Evolutionary conservation across 2,329 filamentous ascomycete genomes (phyloP).

Genomic region (Claviceps maximensis): DNA sequence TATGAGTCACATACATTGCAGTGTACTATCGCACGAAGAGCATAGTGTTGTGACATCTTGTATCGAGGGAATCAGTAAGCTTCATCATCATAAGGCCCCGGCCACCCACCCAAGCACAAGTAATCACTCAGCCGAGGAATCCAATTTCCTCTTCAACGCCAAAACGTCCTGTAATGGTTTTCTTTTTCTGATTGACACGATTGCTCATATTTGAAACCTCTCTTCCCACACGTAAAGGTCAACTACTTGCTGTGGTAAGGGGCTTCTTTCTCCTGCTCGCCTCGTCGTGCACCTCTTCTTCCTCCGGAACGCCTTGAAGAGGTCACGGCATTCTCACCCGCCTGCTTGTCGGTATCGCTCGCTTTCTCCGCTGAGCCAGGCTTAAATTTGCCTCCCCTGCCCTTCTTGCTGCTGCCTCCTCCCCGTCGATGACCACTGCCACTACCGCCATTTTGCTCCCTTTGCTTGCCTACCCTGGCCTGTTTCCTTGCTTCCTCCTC

Average conservation of each 20-base stretch:
- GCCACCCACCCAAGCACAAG: not conserved
- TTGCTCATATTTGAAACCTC: not conserved
- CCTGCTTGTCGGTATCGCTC: conserved; percentile 7
- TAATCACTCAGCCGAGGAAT: not conserved
- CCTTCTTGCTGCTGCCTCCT: conserved; percentile 11
- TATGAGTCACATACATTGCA: too few relatives aligned
- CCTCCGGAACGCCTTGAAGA: not conserved
- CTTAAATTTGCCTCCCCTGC: conserved; percentile 18
- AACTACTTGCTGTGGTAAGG: not conserved
- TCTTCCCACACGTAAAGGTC: too few relatives aligned
- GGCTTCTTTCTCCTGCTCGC: conserved; percentile 1
- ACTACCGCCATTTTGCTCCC: conserved; percentile 8
- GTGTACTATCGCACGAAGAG: too few relatives aligned
- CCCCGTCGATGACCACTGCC: conserved; percentile 16
- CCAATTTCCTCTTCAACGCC: too few relatives aligned
- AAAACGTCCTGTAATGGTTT: not conserved
- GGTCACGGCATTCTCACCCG: not conserved
- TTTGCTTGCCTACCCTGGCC: conserved; percentile 26
- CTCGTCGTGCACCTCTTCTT: not conserved
- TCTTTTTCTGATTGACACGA: too few relatives aligned
- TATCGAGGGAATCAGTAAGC: not conserved
- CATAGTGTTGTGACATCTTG: too few relatives aligned
- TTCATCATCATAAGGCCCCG: not conserved
- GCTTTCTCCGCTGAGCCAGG: conserved; percentile 8
- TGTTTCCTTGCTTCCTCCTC: conserved; percentile 41